Conservation (phyloP, 2,329 filamentous ascomycete species). For the Neobulgaria alba region DNA sequence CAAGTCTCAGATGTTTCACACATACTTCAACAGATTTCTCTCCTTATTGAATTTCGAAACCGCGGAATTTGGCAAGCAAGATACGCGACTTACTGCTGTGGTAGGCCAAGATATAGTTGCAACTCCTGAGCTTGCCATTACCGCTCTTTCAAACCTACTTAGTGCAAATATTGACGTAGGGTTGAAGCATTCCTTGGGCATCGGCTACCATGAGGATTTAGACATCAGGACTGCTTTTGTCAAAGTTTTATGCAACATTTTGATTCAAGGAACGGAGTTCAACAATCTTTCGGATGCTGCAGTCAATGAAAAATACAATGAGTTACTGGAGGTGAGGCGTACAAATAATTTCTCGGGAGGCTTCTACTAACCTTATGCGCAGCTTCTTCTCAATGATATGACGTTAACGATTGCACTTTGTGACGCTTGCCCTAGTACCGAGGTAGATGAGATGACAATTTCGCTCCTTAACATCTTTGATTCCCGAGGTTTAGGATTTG, state of each 20-base stretch:
- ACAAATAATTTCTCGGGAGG: neutral
- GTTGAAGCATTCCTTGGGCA: constrained; percentile 59
- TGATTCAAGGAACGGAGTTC: constrained; percentile 65
- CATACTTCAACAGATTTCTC: constrained; percentile 62
- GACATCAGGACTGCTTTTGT: constrained; percentile 64
- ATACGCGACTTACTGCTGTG: constrained; percentile 32
- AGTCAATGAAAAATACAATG: constrained; percentile 60
- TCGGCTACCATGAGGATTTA: constrained; percentile 62
- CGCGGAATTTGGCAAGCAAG: constrained; percentile 35
- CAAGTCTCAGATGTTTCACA: constrained; percentile 64
- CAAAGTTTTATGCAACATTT: constrained; percentile 60
- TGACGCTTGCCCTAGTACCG: constrained; percentile 55
- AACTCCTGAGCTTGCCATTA: constrained; percentile 55
- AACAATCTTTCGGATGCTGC: constrained; percentile 59
- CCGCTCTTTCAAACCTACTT: constrained; percentile 58
- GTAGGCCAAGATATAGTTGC: constrained; percentile 45
- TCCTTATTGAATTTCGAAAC: constrained; percentile 54
- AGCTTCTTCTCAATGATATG: constrained; percentile 55
- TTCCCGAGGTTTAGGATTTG: constrained; percentile 53
- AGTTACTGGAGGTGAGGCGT: constrained; percentile 48
- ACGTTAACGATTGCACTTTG: constrained; percentile 56
- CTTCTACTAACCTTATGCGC: constrained; percentile 7
- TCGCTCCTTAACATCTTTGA: constrained; percentile 64
- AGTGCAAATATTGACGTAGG: constrained; percentile 66
- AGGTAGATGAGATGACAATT: constrained; percentile 61